These are phyloP conservation scores for Ganoderma lucidum DNA, from an alignment of 1,284 basidiomycete species.

Conservation along the genomic window DNA sequence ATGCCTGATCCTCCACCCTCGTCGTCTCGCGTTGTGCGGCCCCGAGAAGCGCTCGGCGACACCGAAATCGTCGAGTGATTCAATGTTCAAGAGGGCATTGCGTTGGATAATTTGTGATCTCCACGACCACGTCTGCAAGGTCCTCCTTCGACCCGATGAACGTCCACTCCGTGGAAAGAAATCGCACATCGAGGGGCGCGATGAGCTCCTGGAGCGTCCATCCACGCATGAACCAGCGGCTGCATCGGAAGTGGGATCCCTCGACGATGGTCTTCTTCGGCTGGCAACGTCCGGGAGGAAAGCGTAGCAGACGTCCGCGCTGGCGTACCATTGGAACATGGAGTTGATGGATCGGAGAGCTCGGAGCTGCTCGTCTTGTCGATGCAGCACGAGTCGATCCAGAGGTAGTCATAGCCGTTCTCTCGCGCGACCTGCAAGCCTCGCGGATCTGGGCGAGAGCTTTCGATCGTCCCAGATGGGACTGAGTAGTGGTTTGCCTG, in stretches of 20 bases:
- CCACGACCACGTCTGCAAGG: no score
- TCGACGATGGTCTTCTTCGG: neutral
- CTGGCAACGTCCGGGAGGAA: neutral
- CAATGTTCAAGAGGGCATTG: no score
- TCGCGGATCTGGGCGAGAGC: neutral
- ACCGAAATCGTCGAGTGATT: no score
- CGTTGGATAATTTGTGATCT: no score
- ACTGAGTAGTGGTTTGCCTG: no score
- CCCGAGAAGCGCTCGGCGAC: no score
- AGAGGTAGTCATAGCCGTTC: neutral
- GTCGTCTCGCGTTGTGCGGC: no score
- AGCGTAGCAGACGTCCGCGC: neutral
- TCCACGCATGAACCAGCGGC: neutral
- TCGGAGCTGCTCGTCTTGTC: slow-evolving; percentile 1
- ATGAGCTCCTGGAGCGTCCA: slow-evolving; percentile 5
- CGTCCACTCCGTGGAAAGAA: neutral
- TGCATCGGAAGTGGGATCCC: neutral
- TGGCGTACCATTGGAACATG: neutral
- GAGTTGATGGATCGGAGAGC: neutral
- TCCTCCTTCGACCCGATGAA: neutral
- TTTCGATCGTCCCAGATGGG: no score
- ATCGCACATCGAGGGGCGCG: neutral
- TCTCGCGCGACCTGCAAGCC: neutral
- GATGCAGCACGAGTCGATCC: slow-evolving; percentile 4
- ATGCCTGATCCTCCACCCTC: no score